Percentiles rank a stretch among this genome's conserved stretches.
Evolutionary conservation across 306 rosid species (phyloP).

Genomic region (Astragalus membranaceus): DNA sequence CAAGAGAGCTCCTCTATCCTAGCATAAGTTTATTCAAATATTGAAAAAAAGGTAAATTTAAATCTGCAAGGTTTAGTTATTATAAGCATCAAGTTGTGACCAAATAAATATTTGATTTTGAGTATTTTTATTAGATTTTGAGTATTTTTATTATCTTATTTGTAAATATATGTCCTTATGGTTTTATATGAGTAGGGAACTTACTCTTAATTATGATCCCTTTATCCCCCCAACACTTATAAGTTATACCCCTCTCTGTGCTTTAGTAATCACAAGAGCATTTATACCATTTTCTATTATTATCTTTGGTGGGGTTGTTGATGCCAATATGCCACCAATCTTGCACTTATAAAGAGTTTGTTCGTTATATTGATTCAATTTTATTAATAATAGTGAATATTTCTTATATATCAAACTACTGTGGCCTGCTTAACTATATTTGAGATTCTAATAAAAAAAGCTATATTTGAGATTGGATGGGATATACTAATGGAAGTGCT

Average conservation of each 20-base stretch:
- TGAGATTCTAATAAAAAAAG: too few species aligned
- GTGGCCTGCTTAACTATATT: too few species aligned
- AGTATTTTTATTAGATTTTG: too few species aligned
- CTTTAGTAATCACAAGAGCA: background rate
- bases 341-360: too few species aligned
- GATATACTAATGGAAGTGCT: too few species aligned
- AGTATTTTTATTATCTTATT: constrained; percentile 1
- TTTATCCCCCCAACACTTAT: too few species aligned
- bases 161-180: background rate
- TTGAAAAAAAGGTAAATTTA: background rate
- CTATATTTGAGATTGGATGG: too few species aligned
- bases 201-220: background rate
- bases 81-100: background rate
- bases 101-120: constrained; percentile 8
- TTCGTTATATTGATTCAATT: too few species aligned
- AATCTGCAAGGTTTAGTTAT: background rate
- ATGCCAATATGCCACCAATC: constrained; percentile 19
- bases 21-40: background rate
- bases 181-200: background rate
- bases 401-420: too few species aligned
- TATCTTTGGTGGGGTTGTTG: constrained; percentile 11
- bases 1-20: constrained; percentile 84
- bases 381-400: too few species aligned
- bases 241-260: too few species aligned
- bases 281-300: constrained; percentile 9